Conservation (phyloP, 148 eudicot species). For the Limonium bicolor region DNA sequence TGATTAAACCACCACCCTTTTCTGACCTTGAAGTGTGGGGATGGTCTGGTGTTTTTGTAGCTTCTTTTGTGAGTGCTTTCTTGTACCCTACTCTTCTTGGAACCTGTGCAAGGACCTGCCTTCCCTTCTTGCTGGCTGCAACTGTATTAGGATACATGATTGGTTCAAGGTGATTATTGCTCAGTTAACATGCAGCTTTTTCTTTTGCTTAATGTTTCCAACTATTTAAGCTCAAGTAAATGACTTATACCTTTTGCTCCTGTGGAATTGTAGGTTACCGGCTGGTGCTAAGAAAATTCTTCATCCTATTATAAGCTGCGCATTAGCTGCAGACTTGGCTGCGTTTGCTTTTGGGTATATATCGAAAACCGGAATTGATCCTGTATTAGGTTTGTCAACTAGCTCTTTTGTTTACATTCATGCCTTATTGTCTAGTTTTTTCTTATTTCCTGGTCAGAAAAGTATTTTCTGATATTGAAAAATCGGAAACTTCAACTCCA, state of each 20-base stretch:
- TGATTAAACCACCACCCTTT: constrained; percentile 86
- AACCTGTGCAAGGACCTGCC: constrained; percentile 72
- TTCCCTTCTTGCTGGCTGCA: constrained; percentile 85
- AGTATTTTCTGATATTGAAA: too few relatives aligned
- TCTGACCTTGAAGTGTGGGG: constrained; percentile 51
- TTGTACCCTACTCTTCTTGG: constrained; percentile 61
- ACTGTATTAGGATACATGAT: constrained; percentile 87
- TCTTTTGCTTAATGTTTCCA: too few relatives aligned
- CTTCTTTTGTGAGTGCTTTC: constrained; percentile 46
- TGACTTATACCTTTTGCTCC: background rate
- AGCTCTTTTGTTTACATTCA: too few relatives aligned
- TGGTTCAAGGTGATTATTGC: constrained; percentile 97
- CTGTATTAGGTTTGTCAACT: constrained; percentile 60
- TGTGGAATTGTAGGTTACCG: constrained; percentile 50
- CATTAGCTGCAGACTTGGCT: constrained; percentile 78
- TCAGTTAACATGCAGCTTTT: constrained; percentile 12
- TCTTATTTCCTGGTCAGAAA: too few relatives aligned
- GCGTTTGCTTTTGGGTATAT: constrained; percentile 75
- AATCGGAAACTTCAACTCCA: too few relatives aligned
- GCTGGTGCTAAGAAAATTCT: constrained; percentile 57
- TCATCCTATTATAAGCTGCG: constrained; percentile 94
- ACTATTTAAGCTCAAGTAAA: too few relatives aligned
- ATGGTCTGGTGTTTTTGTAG: constrained; percentile 60
- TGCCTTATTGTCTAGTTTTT: too few relatives aligned
- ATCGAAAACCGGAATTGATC: constrained; percentile 60